These are phyloP conservation scores for Myriosclerotinia duriaeana DNA, from an alignment of 2,329 filamentous ascomycete genomes.

Conservation along the genomic window DNA sequence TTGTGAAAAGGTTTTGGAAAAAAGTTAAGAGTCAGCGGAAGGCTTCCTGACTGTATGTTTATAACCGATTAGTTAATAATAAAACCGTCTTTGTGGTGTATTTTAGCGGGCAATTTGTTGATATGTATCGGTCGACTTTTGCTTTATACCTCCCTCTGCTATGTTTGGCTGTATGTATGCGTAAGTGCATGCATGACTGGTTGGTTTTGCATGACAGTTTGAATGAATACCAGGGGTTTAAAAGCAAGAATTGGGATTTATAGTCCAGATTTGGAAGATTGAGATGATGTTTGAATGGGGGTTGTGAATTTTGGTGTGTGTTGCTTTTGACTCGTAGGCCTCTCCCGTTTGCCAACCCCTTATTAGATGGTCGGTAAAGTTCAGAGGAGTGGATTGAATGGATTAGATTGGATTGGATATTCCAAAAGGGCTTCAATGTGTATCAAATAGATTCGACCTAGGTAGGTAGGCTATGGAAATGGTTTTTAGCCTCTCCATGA, in stretches of 20 bases:
- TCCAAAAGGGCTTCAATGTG: background rate
- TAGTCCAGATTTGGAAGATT: too few species aligned
- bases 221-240: background rate
- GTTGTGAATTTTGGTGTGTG: too few species aligned
- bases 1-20: constrained; percentile 66
- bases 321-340: too few species aligned
- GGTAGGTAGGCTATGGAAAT: background rate
- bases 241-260: background rate
- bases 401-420: too few species aligned
- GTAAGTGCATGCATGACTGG: background rate
- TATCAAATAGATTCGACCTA: too few species aligned
- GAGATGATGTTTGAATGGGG: too few species aligned
- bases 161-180: background rate
- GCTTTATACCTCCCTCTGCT: background rate
- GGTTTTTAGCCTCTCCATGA: background rate
- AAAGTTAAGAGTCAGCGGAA: constrained; percentile 46
- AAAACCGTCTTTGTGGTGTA: constrained; percentile 4
- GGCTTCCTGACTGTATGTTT: constrained; percentile 23
- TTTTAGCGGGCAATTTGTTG: constrained; percentile 20
- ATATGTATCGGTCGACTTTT: background rate
- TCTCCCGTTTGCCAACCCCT: too few species aligned
- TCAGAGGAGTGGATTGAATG: too few species aligned
- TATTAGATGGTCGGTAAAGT: too few species aligned
- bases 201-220: background rate
- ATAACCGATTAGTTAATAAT: background rate